Percentiles rank a stretch among this genome's conserved stretches.
phyloP scores from a whole-genome alignment of 352 stramenopile species.

The Globisporangium nagaii region DNA sequence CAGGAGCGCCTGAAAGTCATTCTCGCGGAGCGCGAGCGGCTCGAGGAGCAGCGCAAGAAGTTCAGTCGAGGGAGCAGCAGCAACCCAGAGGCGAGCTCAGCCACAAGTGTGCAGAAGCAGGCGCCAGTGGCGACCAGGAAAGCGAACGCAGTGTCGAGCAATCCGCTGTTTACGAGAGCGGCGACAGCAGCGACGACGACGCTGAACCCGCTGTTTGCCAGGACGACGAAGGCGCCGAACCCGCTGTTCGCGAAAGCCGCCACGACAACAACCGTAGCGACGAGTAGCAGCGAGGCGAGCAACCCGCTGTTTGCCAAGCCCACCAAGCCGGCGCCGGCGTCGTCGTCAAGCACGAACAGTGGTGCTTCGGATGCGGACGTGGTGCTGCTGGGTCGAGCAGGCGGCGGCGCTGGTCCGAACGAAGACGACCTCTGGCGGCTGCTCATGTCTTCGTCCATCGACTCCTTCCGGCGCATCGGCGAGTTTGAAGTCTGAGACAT shows the following conservation, averaged over 20 bases:
- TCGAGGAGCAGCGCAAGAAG: conserved; percentile 56
- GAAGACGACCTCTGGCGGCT: conserved; percentile 71
- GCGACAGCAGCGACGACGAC: not conserved
- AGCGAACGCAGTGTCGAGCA: not conserved
- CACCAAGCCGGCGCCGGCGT: not conserved
- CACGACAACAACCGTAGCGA: not conserved
- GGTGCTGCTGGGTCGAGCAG: not conserved
- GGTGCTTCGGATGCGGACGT: not conserved
- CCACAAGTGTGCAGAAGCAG: too few species aligned
- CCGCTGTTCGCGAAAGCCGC: conserved; percentile 16
- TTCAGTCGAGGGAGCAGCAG: conserved; percentile 23
- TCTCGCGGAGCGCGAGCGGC: conserved; percentile 50
- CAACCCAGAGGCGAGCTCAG: not conserved
- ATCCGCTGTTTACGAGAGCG: conserved; percentile 3
- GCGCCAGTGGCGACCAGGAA: not conserved
- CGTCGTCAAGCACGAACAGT: not conserved
- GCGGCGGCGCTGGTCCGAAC: conserved; percentile 6
- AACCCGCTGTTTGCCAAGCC: conserved; percentile 21
- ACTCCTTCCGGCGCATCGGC: conserved; percentile 32
- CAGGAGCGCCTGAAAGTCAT: conserved; percentile 58
- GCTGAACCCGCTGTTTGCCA: conserved; percentile 4
- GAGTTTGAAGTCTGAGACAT: conserved; percentile 27
- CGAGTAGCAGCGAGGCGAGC: not conserved
- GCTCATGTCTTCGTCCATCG: conserved; percentile 70
- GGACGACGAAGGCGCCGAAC: conserved; percentile 6